Base-by-base conservation (phyloP, 768 basidiomycete species). In the Pisolithus marmoratus region DNA sequence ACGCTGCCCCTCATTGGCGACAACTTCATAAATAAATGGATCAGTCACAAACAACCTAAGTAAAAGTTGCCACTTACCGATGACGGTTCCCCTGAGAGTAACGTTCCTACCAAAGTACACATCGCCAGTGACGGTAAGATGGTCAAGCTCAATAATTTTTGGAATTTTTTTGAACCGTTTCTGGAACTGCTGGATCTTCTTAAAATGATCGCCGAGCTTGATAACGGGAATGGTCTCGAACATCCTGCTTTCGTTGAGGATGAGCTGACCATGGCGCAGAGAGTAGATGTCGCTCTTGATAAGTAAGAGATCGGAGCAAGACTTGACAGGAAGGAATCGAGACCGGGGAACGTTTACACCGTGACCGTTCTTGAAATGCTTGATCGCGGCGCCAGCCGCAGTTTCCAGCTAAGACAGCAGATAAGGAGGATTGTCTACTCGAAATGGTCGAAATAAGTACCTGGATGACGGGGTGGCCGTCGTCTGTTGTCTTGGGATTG, bases 121-220 rank as follows among this genome's bases (percentile, higher is more conserved):
- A 57, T 85, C 83, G 24, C 84, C 83, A 26, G 81, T 78, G 51
- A 87, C 82, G 22, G 86, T 87, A 61, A 87, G 72, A 66, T 87
- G 85, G 69, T 87, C 86, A 42, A 85, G 74, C 65, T 87, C 86
- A 55, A 83, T 70, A 58, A 87, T 82, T 65, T 79, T 79, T 34
- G 86, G 85, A 51, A 87, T 85, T 65, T 81, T 80, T 71, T 83
- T 82, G 81, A 87, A 86, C 14, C 85, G 78, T 62, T 85, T 84
- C 70, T 85, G 82, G 73, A 86, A 86, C 58, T 82, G 69, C 47
- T 72, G 72, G 51, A 81, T 80, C 77, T 87, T 87, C 76, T 87
- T 87, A 72, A 87, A 87, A 62, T 82, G 78, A 63, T 84, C 84
- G 27, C 85, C 84, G 31, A 87, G 82, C 74, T 87, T 87, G 71